Percentiles rank a stretch among this genome's conserved stretches.
These are phyloP conservation scores for Biancaea sappan DNA, from an alignment of 306 rosid species.

Conservation along the genomic window DNA sequence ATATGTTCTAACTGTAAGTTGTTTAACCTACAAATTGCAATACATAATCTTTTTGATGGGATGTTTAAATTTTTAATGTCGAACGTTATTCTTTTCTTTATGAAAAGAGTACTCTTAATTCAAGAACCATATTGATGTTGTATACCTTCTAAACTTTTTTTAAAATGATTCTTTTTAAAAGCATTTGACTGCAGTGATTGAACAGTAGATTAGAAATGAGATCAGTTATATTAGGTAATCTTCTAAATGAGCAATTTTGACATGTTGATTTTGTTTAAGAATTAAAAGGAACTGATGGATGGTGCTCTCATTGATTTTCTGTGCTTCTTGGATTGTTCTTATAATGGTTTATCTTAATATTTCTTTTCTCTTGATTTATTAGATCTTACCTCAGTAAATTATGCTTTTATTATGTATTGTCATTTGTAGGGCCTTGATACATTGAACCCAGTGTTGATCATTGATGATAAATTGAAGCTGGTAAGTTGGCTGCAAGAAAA, in stretches of 20 bases:
- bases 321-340: not conserved
- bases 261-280: not conserved
- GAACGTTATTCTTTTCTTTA: not conserved
- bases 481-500: slow-evolving; percentile 46
- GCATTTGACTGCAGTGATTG: not conserved
- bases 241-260: not conserved
- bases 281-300: not conserved
- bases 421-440: slow-evolving; percentile 75
- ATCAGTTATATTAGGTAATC: not conserved
- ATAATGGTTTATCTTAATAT: not conserved
- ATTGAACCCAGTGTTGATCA: slow-evolving; percentile 65
- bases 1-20: slow-evolving; percentile 68
- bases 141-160: not conserved
- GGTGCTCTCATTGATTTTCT: slow-evolving; percentile 4
- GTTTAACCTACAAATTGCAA: not conserved
- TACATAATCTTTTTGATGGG: not conserved
- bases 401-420: slow-evolving; percentile 28
- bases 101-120: slow-evolving; percentile 10
- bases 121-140: not conserved
- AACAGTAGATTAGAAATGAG: not conserved
- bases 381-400: not conserved
- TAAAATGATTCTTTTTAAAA: not conserved
- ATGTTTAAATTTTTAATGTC: not conserved
- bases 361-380: not conserved
- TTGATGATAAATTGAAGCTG: slow-evolving; percentile 67